Evolutionary conservation across 768 basidiomycete species (phyloP).

Genomic region (Boletus rufocinnamomeus): DNA sequence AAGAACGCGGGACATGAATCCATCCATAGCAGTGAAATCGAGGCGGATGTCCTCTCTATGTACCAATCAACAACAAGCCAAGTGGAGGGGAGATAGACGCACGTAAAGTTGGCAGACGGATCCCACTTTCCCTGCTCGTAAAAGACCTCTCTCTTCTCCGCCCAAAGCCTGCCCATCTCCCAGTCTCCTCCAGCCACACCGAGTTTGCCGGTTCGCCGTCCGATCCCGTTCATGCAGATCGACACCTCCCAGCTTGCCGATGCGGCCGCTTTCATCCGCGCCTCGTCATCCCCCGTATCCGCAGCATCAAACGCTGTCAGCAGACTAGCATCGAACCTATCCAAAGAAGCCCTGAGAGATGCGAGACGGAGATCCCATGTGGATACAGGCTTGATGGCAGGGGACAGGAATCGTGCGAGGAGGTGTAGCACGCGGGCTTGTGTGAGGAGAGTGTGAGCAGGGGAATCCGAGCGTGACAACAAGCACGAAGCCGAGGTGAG

Average conservation of each 20-base stretch:
- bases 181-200: constrained; percentile 48
- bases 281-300: constrained; percentile 72
- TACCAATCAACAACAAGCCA: not conserved
- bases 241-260: constrained; percentile 86
- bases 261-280: constrained; percentile 78
- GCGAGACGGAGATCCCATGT: constrained; percentile 62
- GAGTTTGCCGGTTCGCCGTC: constrained; percentile 4
- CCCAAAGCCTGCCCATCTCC: constrained; percentile 96
- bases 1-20: constrained; percentile 75
- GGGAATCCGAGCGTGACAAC: constrained; percentile 40
- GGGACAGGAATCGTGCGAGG: constrained; percentile 75
- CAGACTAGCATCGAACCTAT: constrained; percentile 84
- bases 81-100: constrained; percentile 28
- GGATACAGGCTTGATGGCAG: constrained; percentile 66
- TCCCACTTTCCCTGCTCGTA: constrained; percentile 84
- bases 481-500: constrained; percentile 47
- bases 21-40: constrained; percentile 93
- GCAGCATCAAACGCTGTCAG: constrained; percentile 90
- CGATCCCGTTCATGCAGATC: constrained; percentile 43
- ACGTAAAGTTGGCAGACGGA: constrained; percentile 81
- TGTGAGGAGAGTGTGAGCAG: constrained; percentile 42
- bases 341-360: constrained; percentile 75
- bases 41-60: constrained; percentile 57
- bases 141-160: constrained; percentile 92
- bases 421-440: constrained; percentile 73